Evolutionary conservation across 345 rosid genomes (phyloP).

Genomic region (Gossypium australe): DNA sequence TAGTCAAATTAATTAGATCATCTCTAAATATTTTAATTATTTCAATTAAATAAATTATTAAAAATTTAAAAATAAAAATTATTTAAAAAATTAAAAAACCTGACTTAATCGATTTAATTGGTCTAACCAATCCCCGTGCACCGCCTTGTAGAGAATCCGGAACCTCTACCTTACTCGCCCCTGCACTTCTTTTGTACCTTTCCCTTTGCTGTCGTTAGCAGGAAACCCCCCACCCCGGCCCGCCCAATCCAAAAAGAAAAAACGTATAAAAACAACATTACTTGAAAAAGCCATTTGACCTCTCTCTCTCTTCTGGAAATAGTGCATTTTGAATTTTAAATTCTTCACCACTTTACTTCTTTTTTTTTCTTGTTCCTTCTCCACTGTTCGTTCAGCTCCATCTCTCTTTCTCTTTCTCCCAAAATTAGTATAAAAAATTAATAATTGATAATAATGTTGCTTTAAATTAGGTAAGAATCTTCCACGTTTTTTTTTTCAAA

Average conservation of each 20-base stretch:
- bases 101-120: too few species aligned
- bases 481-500: background rate
- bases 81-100: too few species aligned
- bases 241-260: background rate
- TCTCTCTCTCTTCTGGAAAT: background rate
- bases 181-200: background rate
- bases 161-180: background rate
- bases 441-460: background rate
- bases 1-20: too few species aligned
- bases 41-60: too few species aligned
- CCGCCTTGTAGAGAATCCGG: background rate
- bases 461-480: slow-evolving; percentile 7
- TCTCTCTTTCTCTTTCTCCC: background rate
- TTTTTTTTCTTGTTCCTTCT: background rate
- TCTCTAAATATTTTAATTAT: too few species aligned
- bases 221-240: background rate
- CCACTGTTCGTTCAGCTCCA: background rate
- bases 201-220: background rate
- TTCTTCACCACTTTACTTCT: background rate
- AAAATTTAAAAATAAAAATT: too few species aligned
- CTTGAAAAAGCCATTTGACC: slow-evolving; percentile 6
- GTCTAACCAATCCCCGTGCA: background rate
- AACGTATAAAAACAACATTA: background rate
- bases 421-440: background rate
- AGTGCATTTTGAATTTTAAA: slow-evolving; percentile 4